A percentile compares a stretch with the other conserved stretches of the same genome.
Evolutionary conservation across 2,329 filamentous ascomycete genomes (phyloP).

Genomic region (Epichloe elymi): DNA sequence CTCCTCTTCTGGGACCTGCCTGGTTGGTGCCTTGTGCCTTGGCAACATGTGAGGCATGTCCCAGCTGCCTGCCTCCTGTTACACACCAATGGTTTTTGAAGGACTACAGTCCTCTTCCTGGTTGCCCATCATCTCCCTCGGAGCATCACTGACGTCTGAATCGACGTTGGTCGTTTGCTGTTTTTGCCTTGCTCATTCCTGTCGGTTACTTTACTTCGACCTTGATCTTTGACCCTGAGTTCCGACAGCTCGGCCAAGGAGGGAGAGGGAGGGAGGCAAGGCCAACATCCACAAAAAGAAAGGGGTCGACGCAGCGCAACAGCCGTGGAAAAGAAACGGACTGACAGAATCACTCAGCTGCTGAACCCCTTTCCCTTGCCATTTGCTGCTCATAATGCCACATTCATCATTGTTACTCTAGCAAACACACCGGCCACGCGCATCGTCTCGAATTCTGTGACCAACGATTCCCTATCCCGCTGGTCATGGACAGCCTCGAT

Average conservation of each 20-base stretch:
- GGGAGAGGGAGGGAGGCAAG: no score
- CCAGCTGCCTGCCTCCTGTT: background rate
- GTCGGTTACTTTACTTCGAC: background rate
- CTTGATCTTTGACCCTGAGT: background rate
- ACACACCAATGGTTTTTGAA: background rate
- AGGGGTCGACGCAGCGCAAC: background rate
- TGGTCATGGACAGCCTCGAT: slow-evolving; percentile 27
- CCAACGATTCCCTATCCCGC: slow-evolving; percentile 2
- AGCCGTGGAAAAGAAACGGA: background rate
- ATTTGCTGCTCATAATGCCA: background rate
- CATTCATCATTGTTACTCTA: background rate
- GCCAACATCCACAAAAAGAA: background rate
- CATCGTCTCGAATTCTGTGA: background rate
- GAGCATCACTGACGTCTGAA: background rate
- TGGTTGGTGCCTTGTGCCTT: background rate
- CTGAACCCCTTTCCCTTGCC: background rate
- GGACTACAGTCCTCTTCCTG: background rate
- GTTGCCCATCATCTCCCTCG: background rate
- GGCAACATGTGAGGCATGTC: no score
- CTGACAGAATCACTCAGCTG: background rate
- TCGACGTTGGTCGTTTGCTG: background rate
- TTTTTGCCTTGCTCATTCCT: background rate
- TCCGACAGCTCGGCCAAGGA: no score
- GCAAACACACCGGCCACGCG: background rate
- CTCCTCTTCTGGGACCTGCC: background rate